Base-by-base conservation (phyloP, 352 stramenopile genomes). In the Pythium oligandrum region DNA sequence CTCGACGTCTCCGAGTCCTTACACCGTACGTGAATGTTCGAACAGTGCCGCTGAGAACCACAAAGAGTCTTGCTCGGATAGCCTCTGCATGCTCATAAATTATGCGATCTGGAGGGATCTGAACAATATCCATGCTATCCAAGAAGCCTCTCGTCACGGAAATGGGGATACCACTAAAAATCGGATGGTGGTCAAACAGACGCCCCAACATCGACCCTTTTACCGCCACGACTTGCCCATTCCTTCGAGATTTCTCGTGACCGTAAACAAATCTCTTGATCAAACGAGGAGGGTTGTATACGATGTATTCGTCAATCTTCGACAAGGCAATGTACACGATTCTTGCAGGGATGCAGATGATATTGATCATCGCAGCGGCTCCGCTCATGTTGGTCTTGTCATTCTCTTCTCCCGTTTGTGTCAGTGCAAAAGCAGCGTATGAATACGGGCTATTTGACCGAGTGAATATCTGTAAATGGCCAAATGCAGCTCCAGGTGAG, bases 221-320 rank as follows among this genome's bases (percentile, higher is more conserved):
- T 26, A 26, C 17, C 17, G 17, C 17, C 17, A 26, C 17, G 17
- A 26, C 17, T 26, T 26, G 17, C 17, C 17, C 17, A 26, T 26
- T 26, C 17, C 17, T 26, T 26, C 17, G 17, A 26, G 17, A 26
- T 26, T 26, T 26, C 17, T 26, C 17, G 17, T 26, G 17, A 26
- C 17, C 17, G 10, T 70, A 60, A 37, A 66, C 43, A 2, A 73
- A 48, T 37, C 68, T 61, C 51, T 71, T 73, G 10, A 77, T 43
- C 9, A 64, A 54, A n/a, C 70, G 61, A 4, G 66, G 42, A 3
- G 70, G 70, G 31, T 80, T 76, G 63, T 70, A 80, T 7, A 78
- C 51, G 32, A 83, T 10, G 7, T 62, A 49, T 9, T 71, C 57
- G 31, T 80, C 70, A 4, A 80, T 56, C 4, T 8, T 40, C 6